Base-by-base conservation (phyloP, 176 grass and related monocot genomes). In the Oryza officinalis region DNA sequence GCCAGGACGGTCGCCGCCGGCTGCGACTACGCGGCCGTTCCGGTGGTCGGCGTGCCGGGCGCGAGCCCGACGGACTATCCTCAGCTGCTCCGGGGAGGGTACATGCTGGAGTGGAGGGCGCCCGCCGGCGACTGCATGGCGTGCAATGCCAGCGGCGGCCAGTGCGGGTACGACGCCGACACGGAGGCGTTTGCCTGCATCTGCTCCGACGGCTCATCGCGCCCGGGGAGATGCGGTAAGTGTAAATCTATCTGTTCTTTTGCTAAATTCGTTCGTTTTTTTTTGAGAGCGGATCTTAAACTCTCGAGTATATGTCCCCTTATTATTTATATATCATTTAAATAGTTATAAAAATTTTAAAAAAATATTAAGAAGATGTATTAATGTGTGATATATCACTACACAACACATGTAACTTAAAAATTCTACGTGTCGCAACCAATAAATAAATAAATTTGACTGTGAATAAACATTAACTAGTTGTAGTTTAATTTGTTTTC, bases 81-180 rank as follows among this genome's bases (percentile, higher is more conserved):
- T 15, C 18, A 4, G 7, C 75, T 88, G 75, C 74, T 94, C 8
- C 72, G 37, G 25, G 77, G 22, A 12, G 88, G 92, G 25, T 91
- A 82, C 71, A 1, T 88, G 70, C 68, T 91, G 5, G n/a, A 88
- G 33, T 94, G 92, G 92, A 28, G 25, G 18, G 86, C 80, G 74
- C 1, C 86, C 1, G 46, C 84, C 0, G 88, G 88, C 0, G 67
- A 88, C 18, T 91, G 92, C 26, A n/a, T 23, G 2, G 88, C 65
- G 30, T 94, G 92, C 82, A 46, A 13, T 31, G 69, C 37, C 6
- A 94, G 86, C 22, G 92, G 92, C 15, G 92, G 92, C 0, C n/a
- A 0, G 80, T 94, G 92, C 44, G 86, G 88, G 10, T 94, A 91
- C 59, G 54, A 86, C n/a, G 18, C 57, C 23, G 40, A 75, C 27